Evolutionary conservation across 208 protist genomes (phyloP).

Genomic region (Trichomonas vaginalis): DNA sequence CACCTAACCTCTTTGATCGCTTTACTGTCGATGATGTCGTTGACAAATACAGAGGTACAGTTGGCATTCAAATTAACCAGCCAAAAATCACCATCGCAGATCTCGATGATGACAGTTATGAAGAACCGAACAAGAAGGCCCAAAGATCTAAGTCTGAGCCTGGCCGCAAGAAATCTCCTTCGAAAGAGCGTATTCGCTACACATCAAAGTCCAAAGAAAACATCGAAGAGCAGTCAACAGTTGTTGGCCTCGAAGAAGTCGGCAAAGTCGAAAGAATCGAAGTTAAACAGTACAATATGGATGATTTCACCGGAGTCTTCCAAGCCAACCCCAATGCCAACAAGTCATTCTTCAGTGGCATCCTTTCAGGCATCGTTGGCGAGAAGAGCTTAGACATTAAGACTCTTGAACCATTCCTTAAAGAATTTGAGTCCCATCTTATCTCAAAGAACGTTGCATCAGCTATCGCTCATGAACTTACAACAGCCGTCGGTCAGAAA

Average conservation of each 20-base stretch:
- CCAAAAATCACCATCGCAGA: neutral
- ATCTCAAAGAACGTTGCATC: neutral
- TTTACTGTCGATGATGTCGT: neutral
- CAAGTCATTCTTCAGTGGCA: neutral
- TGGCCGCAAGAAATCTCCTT: neutral
- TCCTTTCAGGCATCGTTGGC: neutral
- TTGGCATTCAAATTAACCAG: neutral
- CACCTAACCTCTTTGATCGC: neutral
- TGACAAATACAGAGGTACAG: neutral
- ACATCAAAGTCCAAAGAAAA: too few species aligned
- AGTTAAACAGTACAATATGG: neutral
- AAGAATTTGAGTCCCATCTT: neutral
- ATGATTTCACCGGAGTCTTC: neutral
- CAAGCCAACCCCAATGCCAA: neutral
- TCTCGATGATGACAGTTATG: too few species aligned
- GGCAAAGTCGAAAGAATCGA: neutral
- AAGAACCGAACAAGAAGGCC: neutral
- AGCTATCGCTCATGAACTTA: neutral
- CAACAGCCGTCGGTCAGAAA: neutral
- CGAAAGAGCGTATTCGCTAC: neutral
- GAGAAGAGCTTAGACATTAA: neutral
- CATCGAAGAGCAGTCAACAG: too few species aligned
- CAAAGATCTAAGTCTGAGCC: neutral
- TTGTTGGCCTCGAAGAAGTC: neutral
- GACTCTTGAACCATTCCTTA: neutral